Evolutionary conservation across 257 asterid species (phyloP).

Genomic region (Coffea eugenioides): DNA sequence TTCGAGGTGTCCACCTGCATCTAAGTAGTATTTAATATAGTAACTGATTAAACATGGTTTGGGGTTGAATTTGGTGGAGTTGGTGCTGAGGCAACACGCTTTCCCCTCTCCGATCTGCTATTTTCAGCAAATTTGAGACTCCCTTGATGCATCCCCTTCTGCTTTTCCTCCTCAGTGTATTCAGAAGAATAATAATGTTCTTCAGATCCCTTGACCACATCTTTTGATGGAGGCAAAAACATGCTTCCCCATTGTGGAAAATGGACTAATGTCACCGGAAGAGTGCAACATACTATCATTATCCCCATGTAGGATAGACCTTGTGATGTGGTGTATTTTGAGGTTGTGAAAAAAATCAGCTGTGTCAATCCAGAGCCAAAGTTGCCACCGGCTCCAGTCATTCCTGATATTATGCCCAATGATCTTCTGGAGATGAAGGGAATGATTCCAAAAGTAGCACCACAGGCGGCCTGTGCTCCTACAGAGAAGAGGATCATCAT

Average conservation of each 20-base stretch:
- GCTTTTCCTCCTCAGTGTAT: conserved; percentile 33
- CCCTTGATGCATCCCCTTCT: conserved; percentile 50
- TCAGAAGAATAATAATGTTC: conserved; percentile 38
- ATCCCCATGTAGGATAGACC: conserved; percentile 49
- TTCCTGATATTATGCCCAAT: conserved; percentile 43
- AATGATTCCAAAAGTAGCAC: conserved; percentile 46
- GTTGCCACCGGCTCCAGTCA: conserved; percentile 48
- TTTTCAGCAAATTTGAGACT: conserved; percentile 66
- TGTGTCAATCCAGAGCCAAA: conserved; percentile 48
- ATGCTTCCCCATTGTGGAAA: conserved; percentile 62
- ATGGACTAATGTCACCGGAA: conserved; percentile 38
- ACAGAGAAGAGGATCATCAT: conserved; percentile 65
- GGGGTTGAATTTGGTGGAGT: conserved; percentile 42
- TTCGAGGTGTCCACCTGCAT: no score
- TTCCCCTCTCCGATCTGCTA: conserved; percentile 54
- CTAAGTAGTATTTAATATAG: not conserved
- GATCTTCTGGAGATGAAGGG: conserved; percentile 48
- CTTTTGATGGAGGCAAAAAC: conserved; percentile 36
- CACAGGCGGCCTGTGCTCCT: conserved; percentile 50
- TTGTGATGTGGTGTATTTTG: conserved; percentile 28
- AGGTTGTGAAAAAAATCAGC: conserved; percentile 31
- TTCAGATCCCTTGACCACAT: conserved; percentile 23
- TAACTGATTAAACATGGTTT: conserved; percentile 19
- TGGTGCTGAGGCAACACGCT: conserved; percentile 35
- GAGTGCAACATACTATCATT: conserved; percentile 50